Evolutionary conservation across 2,329 filamentous ascomycete genomes (phyloP).

Genomic region (Knufia fluminis): DNA sequence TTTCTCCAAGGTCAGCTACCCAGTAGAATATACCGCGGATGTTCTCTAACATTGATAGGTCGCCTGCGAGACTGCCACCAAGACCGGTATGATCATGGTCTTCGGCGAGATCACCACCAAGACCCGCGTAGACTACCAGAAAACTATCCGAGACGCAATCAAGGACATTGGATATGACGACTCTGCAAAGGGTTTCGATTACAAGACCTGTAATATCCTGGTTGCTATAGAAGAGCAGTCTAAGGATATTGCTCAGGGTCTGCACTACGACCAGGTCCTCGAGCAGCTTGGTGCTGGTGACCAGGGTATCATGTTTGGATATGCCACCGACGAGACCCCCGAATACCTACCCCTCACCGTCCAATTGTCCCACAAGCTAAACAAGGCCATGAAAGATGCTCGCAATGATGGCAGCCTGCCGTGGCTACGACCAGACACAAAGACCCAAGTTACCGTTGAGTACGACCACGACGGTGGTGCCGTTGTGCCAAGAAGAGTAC

Average conservation of each 20-base stretch:
- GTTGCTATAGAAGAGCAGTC: conserved; percentile 99
- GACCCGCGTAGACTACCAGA: conserved; percentile 93
- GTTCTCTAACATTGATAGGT: conserved; percentile 38
- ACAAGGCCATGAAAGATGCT: conserved; percentile 84
- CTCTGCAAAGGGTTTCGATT: conserved; percentile 97
- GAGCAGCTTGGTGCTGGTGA: conserved; percentile 98
- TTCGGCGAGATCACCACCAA: conserved; percentile 99
- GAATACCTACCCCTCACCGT: conserved; percentile 93
- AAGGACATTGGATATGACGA: conserved; percentile 98
- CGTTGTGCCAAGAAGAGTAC: conserved; percentile 81
- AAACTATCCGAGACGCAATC: conserved; percentile 86
- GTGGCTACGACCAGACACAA: conserved; percentile 97
- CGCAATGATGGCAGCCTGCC: conserved; percentile 78
- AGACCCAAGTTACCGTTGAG: conserved; percentile 98
- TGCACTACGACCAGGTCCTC: conserved; percentile 94
- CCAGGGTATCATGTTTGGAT: conserved; percentile 99
- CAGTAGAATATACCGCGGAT: conserved; percentile 11
- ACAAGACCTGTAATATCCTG: conserved; percentile 98
- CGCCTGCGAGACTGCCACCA: conserved; percentile 97
- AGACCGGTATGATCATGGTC: conserved; percentile 99
- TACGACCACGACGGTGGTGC: conserved; percentile 95
- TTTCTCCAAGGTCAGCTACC: conserved; percentile 67
- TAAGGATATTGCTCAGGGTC: conserved; percentile 96
- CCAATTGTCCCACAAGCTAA: conserved; percentile 91
- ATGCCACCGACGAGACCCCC: conserved; percentile 97